Conservation (phyloP, 352 stramenopile species). For the Phytophthora cryptogea region DNA sequence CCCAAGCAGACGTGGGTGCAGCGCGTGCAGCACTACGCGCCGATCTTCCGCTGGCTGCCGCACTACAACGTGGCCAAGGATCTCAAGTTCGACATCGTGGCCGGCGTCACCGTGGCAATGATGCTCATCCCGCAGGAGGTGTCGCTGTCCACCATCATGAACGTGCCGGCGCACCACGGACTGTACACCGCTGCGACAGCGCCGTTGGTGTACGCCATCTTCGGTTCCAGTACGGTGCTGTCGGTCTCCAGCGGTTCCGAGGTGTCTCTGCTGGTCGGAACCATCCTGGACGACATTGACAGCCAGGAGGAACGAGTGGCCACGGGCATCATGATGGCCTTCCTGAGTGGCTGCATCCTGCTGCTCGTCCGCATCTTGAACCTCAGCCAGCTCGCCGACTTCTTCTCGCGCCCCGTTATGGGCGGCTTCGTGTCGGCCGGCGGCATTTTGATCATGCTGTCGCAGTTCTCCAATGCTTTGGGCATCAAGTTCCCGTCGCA, state of each 20-base stretch:
- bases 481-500: constrained; percentile 63
- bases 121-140: constrained; percentile 92
- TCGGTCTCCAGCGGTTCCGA: constrained; percentile 77
- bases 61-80: constrained; percentile 51
- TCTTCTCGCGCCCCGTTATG: constrained; percentile 91
- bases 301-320: constrained; percentile 46
- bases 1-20: constrained; percentile 26
- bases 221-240: constrained; percentile 81
- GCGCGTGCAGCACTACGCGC: constrained; percentile 34
- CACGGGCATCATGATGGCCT: constrained; percentile 57
- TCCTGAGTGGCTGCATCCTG: constrained; percentile 86
- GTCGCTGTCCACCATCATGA: constrained; percentile 87
- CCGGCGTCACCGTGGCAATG: constrained; percentile 68
- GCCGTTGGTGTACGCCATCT: constrained; percentile 84
- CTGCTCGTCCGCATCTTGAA: constrained; percentile 76
- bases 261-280: constrained; percentile 58
- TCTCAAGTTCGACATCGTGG: constrained; percentile 60
- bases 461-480: constrained; percentile 86
- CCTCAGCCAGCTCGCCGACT: constrained; percentile 86
- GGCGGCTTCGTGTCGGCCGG: constrained; percentile 90
- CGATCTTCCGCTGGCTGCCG: constrained; percentile 62
- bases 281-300: constrained; percentile 56
- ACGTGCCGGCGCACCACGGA: constrained; percentile 85
- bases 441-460: constrained; percentile 89
- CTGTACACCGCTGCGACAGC: constrained; percentile 88